phyloP scores from a whole-genome alignment of 2,329 filamentous ascomycete species.

The Stromatinia cepivora region DNA sequence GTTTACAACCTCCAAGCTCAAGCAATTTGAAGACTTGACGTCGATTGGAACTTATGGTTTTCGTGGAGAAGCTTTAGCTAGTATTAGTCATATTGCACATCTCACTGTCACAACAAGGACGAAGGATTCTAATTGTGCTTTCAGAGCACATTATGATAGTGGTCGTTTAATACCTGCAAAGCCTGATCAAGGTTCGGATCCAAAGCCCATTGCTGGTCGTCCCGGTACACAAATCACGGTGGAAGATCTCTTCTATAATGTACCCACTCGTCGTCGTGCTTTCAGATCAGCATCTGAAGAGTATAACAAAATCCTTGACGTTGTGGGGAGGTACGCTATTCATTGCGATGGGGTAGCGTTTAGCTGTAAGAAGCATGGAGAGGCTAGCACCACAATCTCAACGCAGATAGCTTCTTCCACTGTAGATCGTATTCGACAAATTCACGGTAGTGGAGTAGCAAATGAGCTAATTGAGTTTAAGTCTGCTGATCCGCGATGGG shows the following conservation, averaged over 20 bases:
- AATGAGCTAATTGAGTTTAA: slow-evolving; percentile 83
- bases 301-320: slow-evolving; percentile 95
- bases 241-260: slow-evolving; percentile 96
- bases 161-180: slow-evolving; percentile 81
- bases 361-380: slow-evolving; percentile 94
- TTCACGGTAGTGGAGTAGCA: slow-evolving; percentile 80
- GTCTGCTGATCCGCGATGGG: slow-evolving; percentile 72
- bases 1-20: slow-evolving; percentile 95
- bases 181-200: slow-evolving; percentile 81
- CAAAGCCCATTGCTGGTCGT: slow-evolving; percentile 83
- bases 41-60: slow-evolving; percentile 97
- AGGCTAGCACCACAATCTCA: slow-evolving; percentile 78
- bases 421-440: slow-evolving; percentile 83
- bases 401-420: slow-evolving; percentile 71
- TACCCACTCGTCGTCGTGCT: slow-evolving; percentile 81
- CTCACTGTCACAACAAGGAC: slow-evolving; percentile 93
- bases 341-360: slow-evolving; percentile 92
- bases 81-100: slow-evolving; percentile 98
- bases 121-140: slow-evolving; percentile 81
- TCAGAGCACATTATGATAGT: slow-evolving; percentile 83
- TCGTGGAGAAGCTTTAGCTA: slow-evolving; percentile 90
- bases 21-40: slow-evolving; percentile 86
- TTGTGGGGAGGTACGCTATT: slow-evolving; percentile 89
- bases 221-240: slow-evolving; percentile 94
- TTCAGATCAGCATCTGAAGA: slow-evolving; percentile 93